Base-by-base conservation (phyloP, 202 grass and related monocot species). In the Setaria viridis region DNA sequence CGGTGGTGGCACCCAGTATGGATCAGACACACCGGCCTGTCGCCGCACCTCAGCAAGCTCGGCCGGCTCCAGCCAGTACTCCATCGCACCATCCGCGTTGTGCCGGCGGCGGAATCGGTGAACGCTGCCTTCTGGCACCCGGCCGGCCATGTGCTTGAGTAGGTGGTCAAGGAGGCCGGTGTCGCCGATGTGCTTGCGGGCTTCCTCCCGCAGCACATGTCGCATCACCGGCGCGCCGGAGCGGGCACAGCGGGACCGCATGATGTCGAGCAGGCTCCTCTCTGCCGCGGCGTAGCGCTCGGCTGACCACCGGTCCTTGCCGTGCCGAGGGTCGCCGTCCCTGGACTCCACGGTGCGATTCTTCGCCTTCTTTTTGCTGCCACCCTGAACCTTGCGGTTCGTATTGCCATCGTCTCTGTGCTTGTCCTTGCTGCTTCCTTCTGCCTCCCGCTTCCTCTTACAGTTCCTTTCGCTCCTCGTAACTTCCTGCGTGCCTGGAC, bases 141-240 rank as follows among this genome's bases (percentile, higher is more conserved):
- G 91, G 3, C 94, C 94, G 4, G 87, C 87, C 91, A 96, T 96
- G 85, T 96, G 94, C 84, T 96, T 96, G 7, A 96, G 91, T 42
- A 96, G 71, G 85, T 97, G 94, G 67, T 97, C 94, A 57, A 97
- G 94, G 58, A 97, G 91, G 2, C 91, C 94, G 14, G 91, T 97
- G 85, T 97, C 94, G 2, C 91, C 91, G 65, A 97, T 97, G 88
- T 90, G 83, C 85, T 97, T 95, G 7, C 93, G 91, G 32, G 93
- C 93, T 77, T 95, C 86, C 77, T 92, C 90, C 68, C 93, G 78
- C 56, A 95, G 86, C 25, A 76, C 86, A 68, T 89, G 84, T 19
- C 90, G 88, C 82, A 93, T 86, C 71, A 95, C 91, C 25, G 93
- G 90, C 21, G 79, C 85, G 9, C 90, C 86, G 13, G 82, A 65